Base-by-base conservation (phyloP, 2,329 filamentous ascomycete species). In the Thelonectria rubi region DNA sequence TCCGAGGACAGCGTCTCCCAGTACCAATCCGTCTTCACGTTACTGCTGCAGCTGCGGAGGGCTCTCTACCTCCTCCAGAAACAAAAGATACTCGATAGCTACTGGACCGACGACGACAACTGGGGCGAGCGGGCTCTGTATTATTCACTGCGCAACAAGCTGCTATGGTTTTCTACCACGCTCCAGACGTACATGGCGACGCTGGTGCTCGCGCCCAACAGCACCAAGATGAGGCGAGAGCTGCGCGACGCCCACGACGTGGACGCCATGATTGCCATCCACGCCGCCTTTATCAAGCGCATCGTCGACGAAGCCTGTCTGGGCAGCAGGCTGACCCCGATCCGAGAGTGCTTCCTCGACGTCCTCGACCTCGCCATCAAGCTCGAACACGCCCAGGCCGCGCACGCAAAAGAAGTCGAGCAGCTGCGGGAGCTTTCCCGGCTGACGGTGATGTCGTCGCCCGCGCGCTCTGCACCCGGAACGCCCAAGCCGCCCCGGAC, bases 141-240 rank as follows among this genome's bases (percentile, higher is more conserved):
- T 70, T 88, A 86, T 72, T 79, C 82, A 15, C 79, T 94, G 9
- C 87, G 91, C 39, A 86, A 88, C 30, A 87, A 85, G 51, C 81
- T 97, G 3, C 78, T 93, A 11, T 94, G 92, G 90, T 94, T 97
- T 76, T 86, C 86, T 65, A 90, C 89, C 65, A 87, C 85, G 0
- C 71, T 97, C 1, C 89, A 92, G 69, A 88, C 88, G 9, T 95
- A 97, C 72, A 79, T 97, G 5, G 89, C 88, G 3, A 89, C 88
- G 15, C 83, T 93, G 2, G 91, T 94, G 1, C 81, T 97, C 1
- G 84, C 83, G 0, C 85, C 88, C 0, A 82, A 87, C 20, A 85
- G 83, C 2, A 71, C 76, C 2, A 79, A 81, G 30, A 84, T 97
- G 79, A 78, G 79, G 6, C 73, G 76, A 2, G 79, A 83, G 0